Evolutionary conservation across 352 stramenopile species (phyloP).

Genomic region (Thalassiosira ordinaria): DNA sequence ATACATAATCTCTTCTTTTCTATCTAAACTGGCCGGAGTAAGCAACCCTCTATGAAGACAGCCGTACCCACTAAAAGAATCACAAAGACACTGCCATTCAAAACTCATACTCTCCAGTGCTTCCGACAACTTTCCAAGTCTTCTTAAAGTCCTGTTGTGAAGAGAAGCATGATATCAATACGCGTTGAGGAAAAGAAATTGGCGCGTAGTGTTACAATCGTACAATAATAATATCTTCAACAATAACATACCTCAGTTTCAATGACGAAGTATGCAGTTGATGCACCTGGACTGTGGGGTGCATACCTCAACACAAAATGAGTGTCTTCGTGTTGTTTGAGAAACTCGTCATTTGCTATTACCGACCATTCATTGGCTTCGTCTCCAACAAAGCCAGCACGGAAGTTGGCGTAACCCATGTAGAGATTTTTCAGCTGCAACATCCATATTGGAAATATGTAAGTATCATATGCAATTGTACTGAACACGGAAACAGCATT

Average conservation of each 20-base stretch:
- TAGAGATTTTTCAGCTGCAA: constrained; percentile 64
- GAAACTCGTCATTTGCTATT: constrained; percentile 59
- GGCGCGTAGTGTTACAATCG: neutral
- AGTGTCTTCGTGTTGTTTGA: constrained; percentile 59
- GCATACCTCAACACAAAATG: constrained; percentile 74
- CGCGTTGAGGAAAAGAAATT: neutral
- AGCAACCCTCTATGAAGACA: no score
- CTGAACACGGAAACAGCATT: no score
- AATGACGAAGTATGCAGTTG: constrained; percentile 72
- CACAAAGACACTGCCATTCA: no score
- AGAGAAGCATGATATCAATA: constrained; percentile 7
- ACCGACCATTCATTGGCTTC: constrained; percentile 64
- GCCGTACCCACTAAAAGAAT: no score
- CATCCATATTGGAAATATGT: constrained; percentile 1
- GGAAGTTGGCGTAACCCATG: constrained; percentile 83
- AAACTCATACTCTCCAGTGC: constrained; percentile 60
- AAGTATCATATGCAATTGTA: constrained; percentile 43
- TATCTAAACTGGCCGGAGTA: no score
- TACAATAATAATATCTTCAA: neutral
- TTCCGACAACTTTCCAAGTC: constrained; percentile 83
- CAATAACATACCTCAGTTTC: constrained; percentile 76
- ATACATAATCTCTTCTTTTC: no score
- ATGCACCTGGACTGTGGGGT: constrained; percentile 55
- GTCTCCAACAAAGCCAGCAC: constrained; percentile 69
- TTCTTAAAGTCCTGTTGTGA: constrained; percentile 71